These are phyloP conservation scores for Xylaria sp. DNA, from an alignment of 2,329 filamentous ascomycete genomes.

Conservation along the genomic window DNA sequence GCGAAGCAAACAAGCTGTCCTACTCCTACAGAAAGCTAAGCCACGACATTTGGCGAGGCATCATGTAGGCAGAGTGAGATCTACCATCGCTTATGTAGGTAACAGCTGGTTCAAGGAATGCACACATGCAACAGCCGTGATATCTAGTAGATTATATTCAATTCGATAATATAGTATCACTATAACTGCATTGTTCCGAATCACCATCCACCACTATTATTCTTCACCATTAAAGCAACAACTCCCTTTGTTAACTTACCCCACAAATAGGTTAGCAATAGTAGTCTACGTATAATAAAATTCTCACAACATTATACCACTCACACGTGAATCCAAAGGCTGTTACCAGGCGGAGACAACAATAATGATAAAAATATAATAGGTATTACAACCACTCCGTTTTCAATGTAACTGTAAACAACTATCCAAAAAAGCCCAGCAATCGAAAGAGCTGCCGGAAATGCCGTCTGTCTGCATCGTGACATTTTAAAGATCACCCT, in stretches of 20 bases:
- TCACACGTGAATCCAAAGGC: neutral
- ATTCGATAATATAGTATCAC: constrained; percentile 10
- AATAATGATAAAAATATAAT: neutral
- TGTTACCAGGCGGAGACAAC: neutral
- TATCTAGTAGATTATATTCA: neutral
- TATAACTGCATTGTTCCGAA: constrained; percentile 14
- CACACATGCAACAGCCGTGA: neutral
- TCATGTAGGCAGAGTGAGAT: constrained; percentile 19
- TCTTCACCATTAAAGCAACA: too few relatives aligned
- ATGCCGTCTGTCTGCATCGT: constrained; percentile 29
- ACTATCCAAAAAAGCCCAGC: neutral
- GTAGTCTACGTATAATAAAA: too few relatives aligned
- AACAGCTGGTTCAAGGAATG: constrained; percentile 6
- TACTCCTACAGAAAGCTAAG: neutral
- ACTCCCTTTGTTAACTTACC: too few relatives aligned
- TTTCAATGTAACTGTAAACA: neutral
- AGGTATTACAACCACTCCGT: too few relatives aligned
- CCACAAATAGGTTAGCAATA: too few relatives aligned
- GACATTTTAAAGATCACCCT: constrained; percentile 16
- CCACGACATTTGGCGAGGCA: constrained; percentile 11
- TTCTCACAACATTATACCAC: neutral
- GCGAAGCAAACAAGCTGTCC: constrained; percentile 5
- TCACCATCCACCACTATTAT: neutral
- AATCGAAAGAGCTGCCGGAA: constrained; percentile 20
- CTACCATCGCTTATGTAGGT: constrained; percentile 1